phyloP scores from a whole-genome alignment of 441 rosid genomes.

The Macaranga tanarius region DNA sequence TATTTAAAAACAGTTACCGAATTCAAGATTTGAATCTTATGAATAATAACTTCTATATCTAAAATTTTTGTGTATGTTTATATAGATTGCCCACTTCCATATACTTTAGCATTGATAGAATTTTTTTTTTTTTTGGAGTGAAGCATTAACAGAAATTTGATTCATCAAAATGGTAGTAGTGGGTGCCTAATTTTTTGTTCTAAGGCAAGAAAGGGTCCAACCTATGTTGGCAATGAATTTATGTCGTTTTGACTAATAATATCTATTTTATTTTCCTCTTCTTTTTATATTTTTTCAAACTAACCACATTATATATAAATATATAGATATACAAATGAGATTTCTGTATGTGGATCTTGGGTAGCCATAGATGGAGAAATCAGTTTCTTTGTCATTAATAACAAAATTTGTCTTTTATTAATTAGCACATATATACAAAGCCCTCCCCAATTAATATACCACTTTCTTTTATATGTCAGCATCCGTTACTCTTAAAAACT shows the following conservation, averaged over 20 bases:
- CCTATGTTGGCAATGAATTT: background rate
- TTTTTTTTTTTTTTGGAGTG: no score
- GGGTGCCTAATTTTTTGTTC: background rate
- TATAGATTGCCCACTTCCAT: background rate
- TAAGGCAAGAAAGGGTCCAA: constrained; percentile 2
- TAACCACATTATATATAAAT: no score
- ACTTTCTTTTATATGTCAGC: constrained; percentile 9
- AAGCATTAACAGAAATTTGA: background rate
- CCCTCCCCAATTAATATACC: constrained; percentile 12
- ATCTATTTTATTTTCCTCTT: background rate
- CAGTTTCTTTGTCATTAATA: constrained; percentile 28
- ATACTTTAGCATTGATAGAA: background rate
- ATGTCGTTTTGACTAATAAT: background rate
- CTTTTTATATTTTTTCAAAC: no score
- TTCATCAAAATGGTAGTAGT: background rate
- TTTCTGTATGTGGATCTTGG: background rate
- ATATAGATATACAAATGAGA: no score
- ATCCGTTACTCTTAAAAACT: constrained; percentile 22
- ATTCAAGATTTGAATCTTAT: background rate
- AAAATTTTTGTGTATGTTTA: background rate
- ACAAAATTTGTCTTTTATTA: constrained; percentile 26
- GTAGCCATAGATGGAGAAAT: constrained; percentile 8
- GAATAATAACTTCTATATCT: background rate
- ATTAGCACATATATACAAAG: background rate
- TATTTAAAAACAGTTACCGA: no score